A percentile compares a stretch with the other conserved stretches of the same genome.
phyloP scores from a whole-genome alignment of 108 stramenopile genomes.

The Discostella pseudostelligera region DNA sequence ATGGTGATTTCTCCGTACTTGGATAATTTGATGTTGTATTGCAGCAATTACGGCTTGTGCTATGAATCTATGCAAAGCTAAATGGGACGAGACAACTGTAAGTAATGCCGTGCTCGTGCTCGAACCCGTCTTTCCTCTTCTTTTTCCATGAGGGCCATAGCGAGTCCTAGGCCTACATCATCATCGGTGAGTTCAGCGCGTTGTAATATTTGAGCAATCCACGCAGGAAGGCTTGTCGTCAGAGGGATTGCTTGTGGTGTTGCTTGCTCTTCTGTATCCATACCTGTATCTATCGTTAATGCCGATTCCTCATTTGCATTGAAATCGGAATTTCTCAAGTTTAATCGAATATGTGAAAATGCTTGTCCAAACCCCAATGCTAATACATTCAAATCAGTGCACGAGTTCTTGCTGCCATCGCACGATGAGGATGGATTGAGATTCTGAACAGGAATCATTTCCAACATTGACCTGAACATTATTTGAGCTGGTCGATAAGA shows the following conservation, averaged over 20 bases:
- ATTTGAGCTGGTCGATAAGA: constrained; percentile 43
- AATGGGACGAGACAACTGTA: background rate
- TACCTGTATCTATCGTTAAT: background rate
- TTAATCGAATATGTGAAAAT: constrained; percentile 21
- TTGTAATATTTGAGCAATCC: constrained; percentile 37
- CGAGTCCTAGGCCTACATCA: constrained; percentile 25
- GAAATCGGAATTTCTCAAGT: background rate
- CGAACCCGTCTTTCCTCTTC: constrained; percentile 41
- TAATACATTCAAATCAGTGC: constrained; percentile 25
- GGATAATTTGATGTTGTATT: too few species aligned
- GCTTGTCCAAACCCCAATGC: constrained; percentile 34
- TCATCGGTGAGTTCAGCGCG: constrained; percentile 30
- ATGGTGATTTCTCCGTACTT: too few species aligned
- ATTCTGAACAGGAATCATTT: constrained; percentile 36
- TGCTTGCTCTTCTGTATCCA: background rate
- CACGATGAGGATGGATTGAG: constrained; percentile 7
- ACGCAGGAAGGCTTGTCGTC: constrained; percentile 17
- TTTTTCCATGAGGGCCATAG: constrained; percentile 35
- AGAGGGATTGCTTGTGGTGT: constrained; percentile 21
- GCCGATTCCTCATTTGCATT: background rate
- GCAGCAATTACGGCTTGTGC: too few species aligned
- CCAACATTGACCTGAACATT: constrained; percentile 33
- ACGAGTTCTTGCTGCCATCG: background rate
- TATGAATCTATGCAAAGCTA: background rate
- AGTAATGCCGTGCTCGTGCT: constrained; percentile 9